Percentiles rank a stretch among this genome's conserved stretches.
Conservation (phyloP, 2,329 filamentous ascomycete species). For the Lasiodiplodia theobromae region DNA sequence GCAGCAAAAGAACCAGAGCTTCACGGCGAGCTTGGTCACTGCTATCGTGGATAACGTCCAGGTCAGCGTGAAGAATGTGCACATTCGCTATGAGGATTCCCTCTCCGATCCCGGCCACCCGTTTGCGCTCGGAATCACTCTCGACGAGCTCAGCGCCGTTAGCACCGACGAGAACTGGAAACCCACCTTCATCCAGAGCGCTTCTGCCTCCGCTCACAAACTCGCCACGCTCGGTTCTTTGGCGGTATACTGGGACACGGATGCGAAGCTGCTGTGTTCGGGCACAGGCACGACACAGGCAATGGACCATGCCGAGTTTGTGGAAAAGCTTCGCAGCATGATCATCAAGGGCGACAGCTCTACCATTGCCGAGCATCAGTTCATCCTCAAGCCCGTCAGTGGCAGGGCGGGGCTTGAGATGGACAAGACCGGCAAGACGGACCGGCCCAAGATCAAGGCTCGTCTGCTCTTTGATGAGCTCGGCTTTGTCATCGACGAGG, state of each 20-base stretch:
- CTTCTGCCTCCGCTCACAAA: conserved; percentile 85
- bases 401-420: conserved; percentile 94
- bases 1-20: conserved; percentile 96
- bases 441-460: conserved; percentile 86
- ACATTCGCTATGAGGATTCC: conserved; percentile 97
- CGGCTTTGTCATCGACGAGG: conserved; percentile 94
- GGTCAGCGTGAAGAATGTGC: conserved; percentile 97
- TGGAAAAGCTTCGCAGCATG: conserved; percentile 77
- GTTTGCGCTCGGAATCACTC: conserved; percentile 88
- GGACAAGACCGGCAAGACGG: conserved; percentile 85
- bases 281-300: conserved; percentile 74
- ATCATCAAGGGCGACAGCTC: conserved; percentile 74
- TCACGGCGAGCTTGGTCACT: conserved; percentile 91
- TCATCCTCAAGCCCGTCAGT: conserved; percentile 93
- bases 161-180: conserved; percentile 96
- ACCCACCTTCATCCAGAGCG: conserved; percentile 93
- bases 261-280: conserved; percentile 81
- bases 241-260: conserved; percentile 98
- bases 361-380: conserved; percentile 73
- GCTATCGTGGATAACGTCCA: conserved; percentile 99
- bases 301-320: conserved; percentile 76
- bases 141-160: conserved; percentile 96
- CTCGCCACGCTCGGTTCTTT: conserved; percentile 88
- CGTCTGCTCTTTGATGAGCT: conserved; percentile 95
- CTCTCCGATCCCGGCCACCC: conserved; percentile 94